A percentile compares a stretch with the other conserved stretches of the same genome.
Evolutionary conservation across 2,329 filamentous ascomycete genomes (phyloP).

Genomic region (Alternaria gaisen): DNA sequence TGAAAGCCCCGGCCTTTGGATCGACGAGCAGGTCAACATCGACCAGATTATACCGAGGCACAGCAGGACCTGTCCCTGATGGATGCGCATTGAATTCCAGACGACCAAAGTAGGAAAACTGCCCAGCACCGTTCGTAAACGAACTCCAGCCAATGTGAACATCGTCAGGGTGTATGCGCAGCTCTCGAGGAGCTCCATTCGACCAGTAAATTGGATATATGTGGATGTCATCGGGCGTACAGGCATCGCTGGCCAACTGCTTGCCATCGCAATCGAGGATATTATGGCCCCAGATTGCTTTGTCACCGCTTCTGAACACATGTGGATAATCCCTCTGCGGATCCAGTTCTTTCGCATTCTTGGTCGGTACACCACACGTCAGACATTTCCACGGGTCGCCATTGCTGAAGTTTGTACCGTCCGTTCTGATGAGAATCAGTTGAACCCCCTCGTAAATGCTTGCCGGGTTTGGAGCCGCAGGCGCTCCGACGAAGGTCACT

Average conservation of each 20-base stretch:
- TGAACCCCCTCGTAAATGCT: slow-evolving; percentile 56
- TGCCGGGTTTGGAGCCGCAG: slow-evolving; percentile 49
- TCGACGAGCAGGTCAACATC: slow-evolving; percentile 24
- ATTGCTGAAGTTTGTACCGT: slow-evolving; percentile 51
- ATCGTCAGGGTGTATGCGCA: slow-evolving; percentile 59
- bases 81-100: slow-evolving; percentile 54
- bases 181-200: slow-evolving; percentile 51
- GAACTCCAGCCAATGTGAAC: slow-evolving; percentile 56
- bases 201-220: slow-evolving; percentile 57
- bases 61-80: not conserved
- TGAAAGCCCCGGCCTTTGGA: not conserved
- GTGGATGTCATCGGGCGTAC: slow-evolving; percentile 48
- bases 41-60: slow-evolving; percentile 52
- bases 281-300: slow-evolving; percentile 43
- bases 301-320: slow-evolving; percentile 52
- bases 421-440: slow-evolving; percentile 52
- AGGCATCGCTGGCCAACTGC: slow-evolving; percentile 48
- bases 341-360: slow-evolving; percentile 39
- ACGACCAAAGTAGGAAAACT: slow-evolving; percentile 49
- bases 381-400: slow-evolving; percentile 61
- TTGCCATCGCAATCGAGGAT: slow-evolving; percentile 50
- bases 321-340: slow-evolving; percentile 54
- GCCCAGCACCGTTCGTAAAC: slow-evolving; percentile 38
- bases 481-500: slow-evolving; percentile 56
- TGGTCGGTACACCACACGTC: slow-evolving; percentile 54